Evolutionary conservation across 768 basidiomycete genomes (phyloP), one percentile per base, ranked within the genome.

Genomic region (Macrolepiota fuliginosa): DNA sequence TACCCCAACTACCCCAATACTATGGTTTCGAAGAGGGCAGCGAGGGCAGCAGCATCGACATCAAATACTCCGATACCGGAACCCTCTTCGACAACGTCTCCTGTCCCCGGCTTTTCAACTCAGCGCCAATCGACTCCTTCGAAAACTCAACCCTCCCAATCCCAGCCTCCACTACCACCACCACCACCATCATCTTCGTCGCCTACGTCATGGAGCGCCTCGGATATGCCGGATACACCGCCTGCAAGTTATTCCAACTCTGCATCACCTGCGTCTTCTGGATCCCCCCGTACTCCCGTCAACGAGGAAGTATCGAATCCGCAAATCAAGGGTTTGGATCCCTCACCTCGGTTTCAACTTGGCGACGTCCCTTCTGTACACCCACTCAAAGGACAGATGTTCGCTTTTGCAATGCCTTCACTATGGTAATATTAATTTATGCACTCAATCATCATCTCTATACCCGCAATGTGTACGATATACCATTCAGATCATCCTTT

Each of bases 1-100:
- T 91, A 88, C 58, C 89, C 89, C 0, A 82, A 84, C 0, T 89
- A 90, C 62, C 79, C 83, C 0, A 77, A 88, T 0, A 79, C 83
- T 0, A 81, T 86, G 66, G 84, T 85, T 0, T 88, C 87, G 62
- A 86, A 85, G 70, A 80, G 84, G 27, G 84, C 84, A 0, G 79
- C 80, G 7, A 75, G 74, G 61, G 79, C 78, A 19, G 77, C 77
- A 9, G 71, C 72, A 0, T 76, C 79, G 0, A 68, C 75, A 2
- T 69, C 80, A 0, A 72, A 75, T 11, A 78, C 78, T 0, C 76
- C 81, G 6, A 70, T 79, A 49, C 75, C 80, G 22, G 76, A 78
- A 63, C 77, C 79, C 17, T 73, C 74, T 35, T 71, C 74, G 27
- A 77, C 80, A 0, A 78, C 80, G 1, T 80, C 79, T 58, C 79